phyloP scores from a whole-genome alignment of 208 protist species.

The Crithidia acanthocephali region DNA sequence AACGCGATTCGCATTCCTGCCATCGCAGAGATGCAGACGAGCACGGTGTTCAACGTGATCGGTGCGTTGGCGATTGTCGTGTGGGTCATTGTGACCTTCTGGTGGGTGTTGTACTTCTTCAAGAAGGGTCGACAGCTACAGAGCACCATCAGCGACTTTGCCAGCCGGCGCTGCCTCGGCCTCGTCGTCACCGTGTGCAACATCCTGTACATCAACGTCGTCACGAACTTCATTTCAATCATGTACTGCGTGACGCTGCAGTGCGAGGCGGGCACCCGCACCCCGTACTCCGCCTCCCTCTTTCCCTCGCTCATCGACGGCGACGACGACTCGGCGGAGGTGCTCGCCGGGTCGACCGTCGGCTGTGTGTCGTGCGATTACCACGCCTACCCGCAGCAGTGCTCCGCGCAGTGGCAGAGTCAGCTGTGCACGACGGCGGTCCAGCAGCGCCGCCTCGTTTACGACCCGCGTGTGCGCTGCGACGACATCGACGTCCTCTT shows the following conservation, averaged over 20 bases:
- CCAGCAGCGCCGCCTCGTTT: slow-evolving; percentile 44
- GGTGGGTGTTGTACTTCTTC: slow-evolving; percentile 48
- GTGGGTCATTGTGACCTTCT: slow-evolving; percentile 28
- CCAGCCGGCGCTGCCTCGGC: slow-evolving; percentile 27
- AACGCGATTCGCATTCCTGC: slow-evolving; percentile 31
- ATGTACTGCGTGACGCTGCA: slow-evolving; percentile 51
- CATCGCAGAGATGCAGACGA: slow-evolving; percentile 44
- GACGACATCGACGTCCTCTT: slow-evolving; percentile 47
- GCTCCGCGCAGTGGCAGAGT: slow-evolving; percentile 34
- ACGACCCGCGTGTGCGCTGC: slow-evolving; percentile 63
- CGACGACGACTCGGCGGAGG: background rate
- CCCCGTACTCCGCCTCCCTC: slow-evolving; percentile 38
- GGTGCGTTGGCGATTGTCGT: slow-evolving; percentile 35
- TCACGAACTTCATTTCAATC: slow-evolving; percentile 64
- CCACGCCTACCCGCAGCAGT: slow-evolving; percentile 47
- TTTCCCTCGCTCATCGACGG: slow-evolving; percentile 18
- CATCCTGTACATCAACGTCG: slow-evolving; percentile 65
- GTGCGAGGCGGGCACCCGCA: slow-evolving; percentile 43
- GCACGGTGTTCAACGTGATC: slow-evolving; percentile 32
- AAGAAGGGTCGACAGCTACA: slow-evolving; percentile 37
- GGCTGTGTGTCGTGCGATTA: slow-evolving; percentile 59
- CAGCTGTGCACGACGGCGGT: slow-evolving; percentile 34
- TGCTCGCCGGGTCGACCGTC: slow-evolving; percentile 2
- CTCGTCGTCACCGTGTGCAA: slow-evolving; percentile 46
- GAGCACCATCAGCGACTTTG: slow-evolving; percentile 21